Evolutionary conservation across 352 stramenopile species (phyloP).

Genomic region (Phytopythium oedochilum): DNA sequence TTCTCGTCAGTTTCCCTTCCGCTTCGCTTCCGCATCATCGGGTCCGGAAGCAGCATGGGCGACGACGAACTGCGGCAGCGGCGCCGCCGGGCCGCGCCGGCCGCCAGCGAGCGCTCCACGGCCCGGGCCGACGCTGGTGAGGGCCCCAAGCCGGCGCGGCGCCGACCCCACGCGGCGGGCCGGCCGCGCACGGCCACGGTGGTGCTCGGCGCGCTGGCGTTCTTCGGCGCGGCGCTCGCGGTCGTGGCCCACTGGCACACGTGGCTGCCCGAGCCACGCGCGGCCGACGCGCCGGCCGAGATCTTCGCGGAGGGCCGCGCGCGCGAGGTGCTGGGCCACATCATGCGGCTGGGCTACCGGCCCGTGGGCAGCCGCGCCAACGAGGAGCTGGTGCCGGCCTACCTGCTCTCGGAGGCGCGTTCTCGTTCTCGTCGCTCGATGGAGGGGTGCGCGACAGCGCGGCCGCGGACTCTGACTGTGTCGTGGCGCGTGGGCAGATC

Average conservation of each 20-base stretch:
- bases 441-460: too few relatives aligned
- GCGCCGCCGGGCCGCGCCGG: neutral
- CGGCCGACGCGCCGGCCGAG: slow-evolving; percentile 21
- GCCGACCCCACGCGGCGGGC: neutral
- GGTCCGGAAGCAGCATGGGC: neutral
- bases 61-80: neutral
- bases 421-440: too few relatives aligned
- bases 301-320: slow-evolving; percentile 55
- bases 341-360: slow-evolving; percentile 73
- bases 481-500: slow-evolving; percentile 25
- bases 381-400: slow-evolving; percentile 54
- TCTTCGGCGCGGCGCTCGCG: slow-evolving; percentile 31
- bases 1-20: too few relatives aligned
- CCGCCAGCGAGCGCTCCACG: neutral
- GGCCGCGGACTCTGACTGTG: neutral
- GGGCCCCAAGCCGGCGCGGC: neutral
- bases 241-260: slow-evolving; percentile 39
- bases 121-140: too few relatives aligned
- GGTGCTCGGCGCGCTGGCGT: slow-evolving; percentile 34
- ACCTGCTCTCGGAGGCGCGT: slow-evolving; percentile 45
- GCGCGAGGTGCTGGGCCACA: slow-evolving; percentile 51
- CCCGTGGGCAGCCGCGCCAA: slow-evolving; percentile 60
- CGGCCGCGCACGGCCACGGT: slow-evolving; percentile 9
- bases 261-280: slow-evolving; percentile 47
- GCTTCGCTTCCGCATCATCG: too few relatives aligned